Evolutionary conservation across 2,329 filamentous ascomycete genomes (phyloP).

Genomic region (Fusarium tjaetaba): DNA sequence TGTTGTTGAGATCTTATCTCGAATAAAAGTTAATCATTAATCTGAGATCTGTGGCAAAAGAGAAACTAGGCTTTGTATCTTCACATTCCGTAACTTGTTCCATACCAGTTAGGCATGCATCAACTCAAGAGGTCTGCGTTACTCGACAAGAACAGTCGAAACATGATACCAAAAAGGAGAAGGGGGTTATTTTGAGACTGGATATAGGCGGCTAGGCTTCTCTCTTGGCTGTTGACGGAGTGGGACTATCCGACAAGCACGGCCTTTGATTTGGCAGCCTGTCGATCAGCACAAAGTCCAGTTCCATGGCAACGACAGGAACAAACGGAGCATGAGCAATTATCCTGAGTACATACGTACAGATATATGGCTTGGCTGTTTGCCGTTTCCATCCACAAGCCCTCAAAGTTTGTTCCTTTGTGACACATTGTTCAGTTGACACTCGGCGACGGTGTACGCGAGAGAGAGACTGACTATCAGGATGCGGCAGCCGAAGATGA

Average conservation of each 20-base stretch:
- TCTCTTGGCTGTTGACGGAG: neutral
- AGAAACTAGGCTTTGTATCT: neutral
- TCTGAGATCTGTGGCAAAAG: no score
- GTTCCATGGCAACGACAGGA: accelerated
- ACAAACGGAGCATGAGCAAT: no score
- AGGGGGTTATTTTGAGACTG: accelerated
- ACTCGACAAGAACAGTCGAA: neutral
- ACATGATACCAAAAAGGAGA: neutral
- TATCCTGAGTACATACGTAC: no score
- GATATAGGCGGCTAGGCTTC: no score
- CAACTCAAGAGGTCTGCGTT: neutral
- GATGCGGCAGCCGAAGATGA: no score
- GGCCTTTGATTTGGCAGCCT: neutral
- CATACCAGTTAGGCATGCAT: neutral
- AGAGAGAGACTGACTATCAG: no score
- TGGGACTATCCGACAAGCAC: neutral
- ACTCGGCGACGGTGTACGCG: no score
- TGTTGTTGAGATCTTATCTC: neutral
- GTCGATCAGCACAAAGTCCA: neutral
- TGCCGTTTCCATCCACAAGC: no score
- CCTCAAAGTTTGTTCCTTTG: no score
- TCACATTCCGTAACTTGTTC: neutral
- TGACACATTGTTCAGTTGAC: no score
- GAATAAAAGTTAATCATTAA: no score
- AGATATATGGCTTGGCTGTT: no score